Evolutionary conservation across 768 basidiomycete genomes (phyloP), one percentile per base, ranked within the genome.

Genomic region (Tulasnella sp.): DNA sequence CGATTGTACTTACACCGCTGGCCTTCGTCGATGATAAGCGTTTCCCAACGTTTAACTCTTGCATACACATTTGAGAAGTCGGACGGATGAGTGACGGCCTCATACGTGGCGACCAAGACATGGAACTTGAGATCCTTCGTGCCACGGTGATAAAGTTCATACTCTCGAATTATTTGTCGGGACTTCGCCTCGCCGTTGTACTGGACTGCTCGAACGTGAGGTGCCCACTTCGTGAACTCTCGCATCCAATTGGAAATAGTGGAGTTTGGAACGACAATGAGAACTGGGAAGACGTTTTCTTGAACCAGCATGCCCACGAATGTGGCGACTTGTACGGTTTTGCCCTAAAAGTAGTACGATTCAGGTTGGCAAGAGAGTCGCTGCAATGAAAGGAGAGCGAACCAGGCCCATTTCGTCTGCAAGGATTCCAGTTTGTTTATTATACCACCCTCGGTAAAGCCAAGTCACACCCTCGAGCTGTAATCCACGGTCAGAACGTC

Each of bases 401-500:
- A 94, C 95, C 84, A 96, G 86, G 80, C 96, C 96, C 98, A 99
- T 99, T 85, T 99, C 98, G 84, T 99, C 98, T 3, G 98, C 97
- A 31, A 99, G 89, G 81, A 97, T 97, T 81, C 92, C 95, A 62
- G 91, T 90, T 81, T 95, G 95, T 62, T 87, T 88, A 81, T 89
- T 91, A 92, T 92, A 95, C 96, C 96, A 97, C 81, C 96, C 95
- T 81, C 92, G 90, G 81, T 89, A 92, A 71, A 95, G 87, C 94
- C 93, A 95, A 77, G 94, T 94, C 76, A 94, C 91, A 44, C 93
- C 94, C 39, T 93, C 92, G 10, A 93, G 88, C 92, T 93, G 77
- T 21, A 75, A 62, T 38, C 76, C n/a, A 27, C 1, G n/a, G 18
- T n/a, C 68, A n/a, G 52, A 73, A 16, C 18, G 27, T 39, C 3